A percentile compares a stretch with the other conserved stretches of the same genome.
Evolutionary conservation across 164 flowering plant species (phyloP).

Genomic region (Umbilicus rupestris): DNA sequence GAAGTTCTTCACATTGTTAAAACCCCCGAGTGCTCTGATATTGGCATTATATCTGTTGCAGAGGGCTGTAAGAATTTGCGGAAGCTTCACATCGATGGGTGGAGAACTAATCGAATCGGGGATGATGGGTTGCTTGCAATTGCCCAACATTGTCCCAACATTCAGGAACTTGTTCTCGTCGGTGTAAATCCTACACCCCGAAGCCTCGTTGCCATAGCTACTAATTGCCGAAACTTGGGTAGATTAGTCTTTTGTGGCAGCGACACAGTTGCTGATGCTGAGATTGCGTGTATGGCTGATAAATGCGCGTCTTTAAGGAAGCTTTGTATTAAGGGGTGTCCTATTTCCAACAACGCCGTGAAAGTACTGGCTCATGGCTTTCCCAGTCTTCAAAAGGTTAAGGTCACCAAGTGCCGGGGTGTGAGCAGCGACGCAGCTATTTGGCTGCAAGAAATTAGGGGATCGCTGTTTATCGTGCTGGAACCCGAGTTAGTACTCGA

Average conservation of each 20-base stretch:
- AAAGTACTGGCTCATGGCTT: conserved; percentile 73
- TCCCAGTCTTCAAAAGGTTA: conserved; percentile 87
- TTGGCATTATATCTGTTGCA: conserved; percentile 48
- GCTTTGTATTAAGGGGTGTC: conserved; percentile 89
- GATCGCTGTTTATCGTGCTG: not conserved
- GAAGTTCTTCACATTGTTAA: conserved; percentile 81
- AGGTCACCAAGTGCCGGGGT: conserved; percentile 77
- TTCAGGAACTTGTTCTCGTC: conserved; percentile 38
- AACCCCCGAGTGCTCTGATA: conserved; percentile 74
- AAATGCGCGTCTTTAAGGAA: conserved; percentile 72
- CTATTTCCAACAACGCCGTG: conserved; percentile 65
- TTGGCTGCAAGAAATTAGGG: conserved; percentile 23
- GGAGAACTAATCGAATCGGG: conserved; percentile 85
- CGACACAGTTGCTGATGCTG: conserved; percentile 71
- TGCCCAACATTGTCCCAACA: conserved; percentile 28
- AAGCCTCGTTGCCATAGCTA: conserved; percentile 26
- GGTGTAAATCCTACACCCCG: conserved; percentile 33
- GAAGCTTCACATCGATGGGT: conserved; percentile 93
- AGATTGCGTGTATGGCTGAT: conserved; percentile 64
- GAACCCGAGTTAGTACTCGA: not conserved
- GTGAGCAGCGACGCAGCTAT: conserved; percentile 63
- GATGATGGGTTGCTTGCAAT: conserved; percentile 68
- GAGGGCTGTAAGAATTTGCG: conserved; percentile 64
- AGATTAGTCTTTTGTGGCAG: conserved; percentile 81
- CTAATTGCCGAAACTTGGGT: conserved; percentile 41